phyloP scores from a whole-genome alignment of 2,329 filamentous ascomycete genomes.

The Emmonsia crescens region DNA sequence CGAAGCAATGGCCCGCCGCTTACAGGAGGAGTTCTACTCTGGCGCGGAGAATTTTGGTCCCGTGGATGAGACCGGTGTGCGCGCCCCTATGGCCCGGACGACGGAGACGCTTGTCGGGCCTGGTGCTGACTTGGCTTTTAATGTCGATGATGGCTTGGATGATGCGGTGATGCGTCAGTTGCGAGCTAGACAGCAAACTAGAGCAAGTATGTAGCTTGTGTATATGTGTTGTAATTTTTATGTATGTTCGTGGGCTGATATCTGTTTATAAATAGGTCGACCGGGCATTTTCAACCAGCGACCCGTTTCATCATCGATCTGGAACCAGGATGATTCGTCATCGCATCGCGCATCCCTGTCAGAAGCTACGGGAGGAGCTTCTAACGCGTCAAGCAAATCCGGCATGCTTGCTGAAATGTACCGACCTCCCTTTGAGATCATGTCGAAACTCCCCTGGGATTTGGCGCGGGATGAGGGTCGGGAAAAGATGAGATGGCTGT shows the following conservation, averaged over 20 bases:
- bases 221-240: neutral
- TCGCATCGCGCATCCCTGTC: conserved; percentile 45
- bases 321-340: conserved; percentile 41
- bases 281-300: conserved; percentile 61
- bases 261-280: conserved; percentile 24
- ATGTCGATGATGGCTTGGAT: conserved; percentile 47
- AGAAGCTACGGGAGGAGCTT: conserved; percentile 53
- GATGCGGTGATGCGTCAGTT: conserved; percentile 57
- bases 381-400: conserved; percentile 57
- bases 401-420: conserved; percentile 82
- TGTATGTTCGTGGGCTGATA: conserved; percentile 5
- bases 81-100: conserved; percentile 82
- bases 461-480: conserved; percentile 76
- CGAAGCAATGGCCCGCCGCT: conserved; percentile 76
- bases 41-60: conserved; percentile 36
- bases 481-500: conserved; percentile 80
- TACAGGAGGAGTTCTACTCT: conserved; percentile 86
- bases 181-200: conserved; percentile 33
- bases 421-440: conserved; percentile 82
- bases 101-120: conserved; percentile 85
- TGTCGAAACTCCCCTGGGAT: conserved; percentile 70
- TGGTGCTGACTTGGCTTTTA: conserved; percentile 39
- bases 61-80: conserved; percentile 51
- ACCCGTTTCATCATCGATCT: conserved; percentile 44
- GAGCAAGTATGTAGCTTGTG: conserved; percentile 24